These are phyloP conservation scores for Xylaria sp. DNA, from an alignment of 2,329 filamentous ascomycete genomes.

Conservation along the genomic window DNA sequence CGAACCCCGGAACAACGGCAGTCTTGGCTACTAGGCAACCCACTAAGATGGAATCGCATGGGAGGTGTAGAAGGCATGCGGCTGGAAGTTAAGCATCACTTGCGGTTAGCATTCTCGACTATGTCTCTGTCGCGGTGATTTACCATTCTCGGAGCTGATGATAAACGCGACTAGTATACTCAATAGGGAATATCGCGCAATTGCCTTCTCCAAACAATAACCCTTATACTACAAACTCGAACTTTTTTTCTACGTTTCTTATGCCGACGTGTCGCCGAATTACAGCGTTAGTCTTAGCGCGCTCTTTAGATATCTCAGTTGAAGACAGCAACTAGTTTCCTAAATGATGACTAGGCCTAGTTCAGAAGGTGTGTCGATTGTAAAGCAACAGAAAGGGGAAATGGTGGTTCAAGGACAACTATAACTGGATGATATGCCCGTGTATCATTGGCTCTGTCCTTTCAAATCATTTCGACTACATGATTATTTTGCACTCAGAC, in stretches of 20 bases:
- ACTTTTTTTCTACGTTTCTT: neutral
- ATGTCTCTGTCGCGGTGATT: neutral
- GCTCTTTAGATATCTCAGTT: neutral
- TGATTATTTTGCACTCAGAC: neutral
- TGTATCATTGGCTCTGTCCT: slow-evolving; percentile 16
- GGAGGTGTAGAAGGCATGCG: neutral
- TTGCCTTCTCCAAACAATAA: slow-evolving; percentile 5
- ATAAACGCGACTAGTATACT: slow-evolving; percentile 14
- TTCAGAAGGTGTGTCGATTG: neutral
- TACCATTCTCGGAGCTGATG: neutral
- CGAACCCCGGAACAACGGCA: neutral
- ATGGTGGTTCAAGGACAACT: neutral
- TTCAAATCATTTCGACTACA: neutral
- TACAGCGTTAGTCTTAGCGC: neutral
- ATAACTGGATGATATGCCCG: neutral
- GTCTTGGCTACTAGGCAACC: neutral
- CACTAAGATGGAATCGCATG: neutral
- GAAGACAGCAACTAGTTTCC: neutral
- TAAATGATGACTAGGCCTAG: neutral
- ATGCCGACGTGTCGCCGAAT: too few species aligned
- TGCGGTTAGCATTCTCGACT: slow-evolving; percentile 4
- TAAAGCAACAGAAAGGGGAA: neutral
- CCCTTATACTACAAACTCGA: neutral
- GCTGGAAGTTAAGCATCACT: neutral
- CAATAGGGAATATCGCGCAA: neutral